Percentiles rank a stretch among this genome's conserved stretches.
phyloP scores from a whole-genome alignment of 306 rosid genomes.

The Hippophae rhamnoides region DNA sequence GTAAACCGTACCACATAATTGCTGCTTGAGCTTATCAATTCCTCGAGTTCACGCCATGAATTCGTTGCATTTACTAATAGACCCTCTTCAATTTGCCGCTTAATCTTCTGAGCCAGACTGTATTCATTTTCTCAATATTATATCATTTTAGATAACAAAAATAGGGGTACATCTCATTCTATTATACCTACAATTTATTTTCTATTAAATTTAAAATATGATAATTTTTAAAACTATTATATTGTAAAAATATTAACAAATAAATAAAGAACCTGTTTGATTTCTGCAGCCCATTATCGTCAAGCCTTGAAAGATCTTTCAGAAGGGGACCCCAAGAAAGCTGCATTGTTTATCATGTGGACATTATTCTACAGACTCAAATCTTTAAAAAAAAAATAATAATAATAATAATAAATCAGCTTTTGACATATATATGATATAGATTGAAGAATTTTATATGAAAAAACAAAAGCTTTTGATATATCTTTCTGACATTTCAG shows the following conservation, averaged over 20 bases:
- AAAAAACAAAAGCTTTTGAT: neutral
- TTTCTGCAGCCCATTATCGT: conserved; percentile 39
- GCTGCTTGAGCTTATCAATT: conserved; percentile 22
- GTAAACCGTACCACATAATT: conserved; percentile 48
- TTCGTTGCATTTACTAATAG: conserved; percentile 46
- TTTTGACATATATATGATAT: neutral
- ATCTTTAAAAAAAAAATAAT: neutral
- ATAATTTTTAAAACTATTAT: neutral
- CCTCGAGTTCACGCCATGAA: conserved; percentile 57
- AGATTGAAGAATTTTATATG: neutral
- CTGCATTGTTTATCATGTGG: conserved; percentile 22
- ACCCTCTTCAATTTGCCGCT: conserved; percentile 46
- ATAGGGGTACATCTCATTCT: too few relatives aligned
- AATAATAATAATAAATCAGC: too few relatives aligned
- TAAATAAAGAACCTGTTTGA: conserved; percentile 41
- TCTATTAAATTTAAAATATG: too few relatives aligned
- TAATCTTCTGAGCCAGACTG: conserved; percentile 63
- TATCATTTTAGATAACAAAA: too few relatives aligned
- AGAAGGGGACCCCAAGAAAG: conserved; percentile 94
- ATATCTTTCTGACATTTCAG: neutral
- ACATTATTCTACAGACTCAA: too few relatives aligned
- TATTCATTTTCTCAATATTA: neutral
- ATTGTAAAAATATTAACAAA: neutral
- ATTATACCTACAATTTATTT: too few relatives aligned
- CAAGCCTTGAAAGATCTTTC: conserved; percentile 71